Evolutionary conservation across 495 filamentous ascomycete genomes (phyloP).

Genomic region (Hypoxylon crocopeplum): DNA sequence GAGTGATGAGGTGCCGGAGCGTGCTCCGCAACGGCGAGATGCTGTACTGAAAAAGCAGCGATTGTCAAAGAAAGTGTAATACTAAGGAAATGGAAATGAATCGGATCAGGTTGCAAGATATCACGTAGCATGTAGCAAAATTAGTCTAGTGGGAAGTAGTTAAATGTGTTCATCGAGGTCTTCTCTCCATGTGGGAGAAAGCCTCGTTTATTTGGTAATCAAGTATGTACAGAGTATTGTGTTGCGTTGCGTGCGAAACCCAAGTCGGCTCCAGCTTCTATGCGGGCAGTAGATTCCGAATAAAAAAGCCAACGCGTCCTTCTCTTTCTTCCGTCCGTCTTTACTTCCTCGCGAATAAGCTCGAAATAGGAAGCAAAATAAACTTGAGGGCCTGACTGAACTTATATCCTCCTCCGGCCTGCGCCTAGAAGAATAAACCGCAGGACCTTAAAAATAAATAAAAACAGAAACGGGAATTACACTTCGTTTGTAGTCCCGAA

Average conservation of each 20-base stretch:
- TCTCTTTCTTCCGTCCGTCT: no score
- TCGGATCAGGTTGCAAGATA: background rate
- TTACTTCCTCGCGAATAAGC: background rate
- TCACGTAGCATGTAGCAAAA: conserved; percentile 3
- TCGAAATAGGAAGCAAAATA: background rate
- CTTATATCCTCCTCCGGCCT: conserved; percentile 8
- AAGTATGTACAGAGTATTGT: no score
- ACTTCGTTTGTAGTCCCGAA: no score
- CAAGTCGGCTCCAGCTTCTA: no score
- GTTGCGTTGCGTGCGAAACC: no score
- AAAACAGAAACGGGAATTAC: no score
- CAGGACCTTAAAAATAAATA: conserved; percentile 17
- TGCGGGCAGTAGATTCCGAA: conserved; percentile 19
- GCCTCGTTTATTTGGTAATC: no score
- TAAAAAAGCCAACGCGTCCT: background rate
- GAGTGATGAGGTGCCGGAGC: background rate
- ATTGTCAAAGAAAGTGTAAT: conserved; percentile 9
- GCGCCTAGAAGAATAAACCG: conserved; percentile 19
- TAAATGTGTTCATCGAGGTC: no score
- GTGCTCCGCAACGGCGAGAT: conserved; percentile 2
- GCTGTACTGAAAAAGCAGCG: conserved; percentile 1
- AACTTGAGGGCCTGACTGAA: background rate
- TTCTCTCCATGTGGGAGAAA: no score
- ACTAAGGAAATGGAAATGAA: background rate
- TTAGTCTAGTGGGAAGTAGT: background rate